phyloP scores from a whole-genome alignment of 768 basidiomycete species.

The Mycena rebaudengoi region DNA sequence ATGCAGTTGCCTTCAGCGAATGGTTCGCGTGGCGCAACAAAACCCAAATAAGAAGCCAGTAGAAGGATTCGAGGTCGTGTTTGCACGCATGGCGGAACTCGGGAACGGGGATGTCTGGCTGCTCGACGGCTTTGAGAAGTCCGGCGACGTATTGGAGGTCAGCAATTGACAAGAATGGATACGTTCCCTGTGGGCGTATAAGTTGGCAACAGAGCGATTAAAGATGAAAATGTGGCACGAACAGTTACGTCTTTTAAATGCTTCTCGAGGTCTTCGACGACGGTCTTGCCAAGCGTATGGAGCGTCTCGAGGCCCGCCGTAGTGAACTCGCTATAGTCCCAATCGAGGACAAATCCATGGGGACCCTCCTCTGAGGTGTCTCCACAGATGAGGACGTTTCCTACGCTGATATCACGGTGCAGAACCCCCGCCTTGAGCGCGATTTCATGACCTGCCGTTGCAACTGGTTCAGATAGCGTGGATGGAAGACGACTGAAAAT shows the following conservation, averaged over 20 bases:
- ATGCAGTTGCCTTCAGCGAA: not conserved
- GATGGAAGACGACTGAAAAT: not conserved
- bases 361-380: no score
- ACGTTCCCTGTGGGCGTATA: conserved; percentile 6
- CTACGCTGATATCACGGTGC: conserved; percentile 19
- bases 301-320: not conserved
- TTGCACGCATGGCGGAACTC: not conserved
- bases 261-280: not conserved
- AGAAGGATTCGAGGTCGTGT: conserved; percentile 18
- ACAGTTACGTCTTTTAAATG: conserved; percentile 6
- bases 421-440: conserved; percentile 11
- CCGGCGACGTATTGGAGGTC: not conserved
- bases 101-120: no score
- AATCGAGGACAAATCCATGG: conserved; percentile 13
- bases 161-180: conserved; percentile 1
- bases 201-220: not conserved
- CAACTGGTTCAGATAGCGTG: not conserved
- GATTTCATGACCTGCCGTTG: conserved; percentile 1
- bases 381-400: conserved; percentile 4
- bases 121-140: no score
- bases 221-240: not conserved
- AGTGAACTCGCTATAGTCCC: conserved; percentile 4
- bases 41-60: conserved; percentile 16
- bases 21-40: conserved; percentile 12
- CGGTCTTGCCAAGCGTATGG: not conserved